These are phyloP conservation scores for Larix kaempferi DNA, from an alignment of 75 land plant genomes.

Conservation along the genomic window DNA sequence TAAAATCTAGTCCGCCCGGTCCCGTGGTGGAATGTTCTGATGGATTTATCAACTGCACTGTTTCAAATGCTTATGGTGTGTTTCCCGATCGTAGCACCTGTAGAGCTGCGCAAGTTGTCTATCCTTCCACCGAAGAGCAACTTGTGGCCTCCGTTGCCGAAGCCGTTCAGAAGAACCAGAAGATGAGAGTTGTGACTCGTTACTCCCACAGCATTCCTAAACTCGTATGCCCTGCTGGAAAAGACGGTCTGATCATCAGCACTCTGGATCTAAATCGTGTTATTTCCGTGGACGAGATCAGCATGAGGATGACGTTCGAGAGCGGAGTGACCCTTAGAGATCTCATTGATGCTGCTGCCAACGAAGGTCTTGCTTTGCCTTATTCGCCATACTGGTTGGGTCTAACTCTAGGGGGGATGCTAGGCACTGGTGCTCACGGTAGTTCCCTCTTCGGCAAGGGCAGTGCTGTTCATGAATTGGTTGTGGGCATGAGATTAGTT, in stretches of 20 bases:
- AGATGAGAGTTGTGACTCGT: conserved; percentile 30
- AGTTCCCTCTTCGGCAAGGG: conserved; percentile 16
- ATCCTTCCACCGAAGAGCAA: conserved; percentile 25
- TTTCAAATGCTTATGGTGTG: conserved; percentile 15
- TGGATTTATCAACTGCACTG: conserved; percentile 2
- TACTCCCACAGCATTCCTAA: conserved; percentile 18
- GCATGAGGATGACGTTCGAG: conserved; percentile 19
- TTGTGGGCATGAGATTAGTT: conserved; percentile 17
- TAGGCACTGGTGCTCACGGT: conserved; percentile 23
- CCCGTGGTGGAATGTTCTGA: no score
- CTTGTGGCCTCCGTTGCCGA: conserved; percentile 32
- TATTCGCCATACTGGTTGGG: conserved; percentile 15
- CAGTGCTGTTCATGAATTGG: conserved; percentile 15
- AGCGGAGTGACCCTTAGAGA: conserved; percentile 20
- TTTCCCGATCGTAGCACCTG: conserved; percentile 24
- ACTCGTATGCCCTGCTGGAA: conserved; percentile 33
- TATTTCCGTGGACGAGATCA: conserved; percentile 8
- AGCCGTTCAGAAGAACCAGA: conserved; percentile 15
- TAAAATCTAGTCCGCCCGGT: no score
- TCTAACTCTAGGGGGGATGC: conserved; percentile 16
- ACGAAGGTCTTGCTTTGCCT: conserved; percentile 7
- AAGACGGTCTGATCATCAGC: conserved; percentile 24
- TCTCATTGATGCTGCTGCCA: conserved; percentile 12
- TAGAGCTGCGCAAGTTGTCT: conserved; percentile 16
- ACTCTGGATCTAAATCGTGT: conserved; percentile 13